Conservation (phyloP, 495 filamentous ascomycete genomes). For the Podospora tetraspora region DNA sequence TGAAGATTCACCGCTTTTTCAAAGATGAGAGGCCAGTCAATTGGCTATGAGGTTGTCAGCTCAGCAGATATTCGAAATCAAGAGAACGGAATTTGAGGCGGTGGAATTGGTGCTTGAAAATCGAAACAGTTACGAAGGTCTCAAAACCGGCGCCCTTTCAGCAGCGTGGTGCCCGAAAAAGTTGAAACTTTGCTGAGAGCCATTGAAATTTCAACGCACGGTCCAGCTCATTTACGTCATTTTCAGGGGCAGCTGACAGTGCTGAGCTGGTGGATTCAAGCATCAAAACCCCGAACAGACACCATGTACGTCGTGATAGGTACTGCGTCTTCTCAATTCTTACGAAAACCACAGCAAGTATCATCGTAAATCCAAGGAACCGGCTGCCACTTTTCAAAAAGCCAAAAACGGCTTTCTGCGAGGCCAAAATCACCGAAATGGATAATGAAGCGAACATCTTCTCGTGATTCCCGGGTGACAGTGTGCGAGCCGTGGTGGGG, state of each 20-base stretch:
- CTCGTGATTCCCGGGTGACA: no score
- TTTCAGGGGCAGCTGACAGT: neutral
- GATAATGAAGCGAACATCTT: no score
- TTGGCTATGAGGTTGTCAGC: neutral
- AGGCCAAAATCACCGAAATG: no score
- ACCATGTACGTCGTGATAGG: no score
- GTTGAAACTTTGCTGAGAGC: neutral
- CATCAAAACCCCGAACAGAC: no score
- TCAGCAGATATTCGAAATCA: neutral
- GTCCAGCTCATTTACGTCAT: neutral
- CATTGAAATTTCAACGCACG: neutral
- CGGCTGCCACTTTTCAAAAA: no score
- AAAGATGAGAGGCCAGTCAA: neutral
- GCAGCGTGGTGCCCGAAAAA: neutral
- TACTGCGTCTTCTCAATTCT: no score
- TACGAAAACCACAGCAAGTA: no score
- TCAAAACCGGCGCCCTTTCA: neutral
- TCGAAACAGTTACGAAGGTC: neutral
- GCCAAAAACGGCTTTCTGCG: no score
- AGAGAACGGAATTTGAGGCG: neutral
- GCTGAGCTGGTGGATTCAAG: no score
- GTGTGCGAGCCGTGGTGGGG: no score
- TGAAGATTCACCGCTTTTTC: neutral
- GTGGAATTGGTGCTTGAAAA: neutral
- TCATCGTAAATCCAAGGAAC: no score